Base-by-base conservation (phyloP, 2,329 filamentous ascomycete species). In the Neonectria neomacrospora region DNA sequence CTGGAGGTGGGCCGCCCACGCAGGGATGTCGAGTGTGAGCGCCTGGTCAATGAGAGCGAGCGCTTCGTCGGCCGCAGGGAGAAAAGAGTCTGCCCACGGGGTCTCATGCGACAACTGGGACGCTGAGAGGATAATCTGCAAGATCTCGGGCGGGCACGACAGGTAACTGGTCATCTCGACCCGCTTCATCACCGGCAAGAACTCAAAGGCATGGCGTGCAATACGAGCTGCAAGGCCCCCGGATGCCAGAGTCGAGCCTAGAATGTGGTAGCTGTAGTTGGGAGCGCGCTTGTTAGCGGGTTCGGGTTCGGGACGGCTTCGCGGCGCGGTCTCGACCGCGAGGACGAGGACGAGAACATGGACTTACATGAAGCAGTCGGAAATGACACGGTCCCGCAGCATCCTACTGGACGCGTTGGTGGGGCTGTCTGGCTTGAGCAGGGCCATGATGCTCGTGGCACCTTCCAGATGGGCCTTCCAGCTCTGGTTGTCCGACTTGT, bases 401-500 rank as follows among this genome's bases (percentile, higher is more conserved):
- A 77, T 74, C 61, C 73, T 72, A 68, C 72, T 79, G 28, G 75
- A 74, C 53, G 73, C 69, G 50, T 70, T 74, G 47, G 65, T 65
- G 3, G 69, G 65, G 30, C 64, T 71, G 16, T 76, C 72, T 5
- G 73, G 72, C 6, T 74, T 74, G 5, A 81, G 71, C 12, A 80
- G 68, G 41, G 77, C 75, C 66, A 81, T 73, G 28, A 85, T 79
- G 60, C 74, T 79, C 54, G 80, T 79, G 22, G 81, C 82, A 7
- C 81, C 82, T 32, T 80, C 77, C 47, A 85, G 75, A 68, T 85
- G 83, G 45, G 78, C 73, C 65, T 79, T 79, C 83, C 83, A 85
- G 60, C 77, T 76, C 58, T 75, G 78, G 6, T 77, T 75, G 20
- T 75, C 78, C 22, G 76, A 76, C 61, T 77, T 79, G 12, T 82